Evolutionary conservation across 768 basidiomycete species (phyloP), one percentile per base, ranked within the genome.

Genomic region (Pholiota conissans): DNA sequence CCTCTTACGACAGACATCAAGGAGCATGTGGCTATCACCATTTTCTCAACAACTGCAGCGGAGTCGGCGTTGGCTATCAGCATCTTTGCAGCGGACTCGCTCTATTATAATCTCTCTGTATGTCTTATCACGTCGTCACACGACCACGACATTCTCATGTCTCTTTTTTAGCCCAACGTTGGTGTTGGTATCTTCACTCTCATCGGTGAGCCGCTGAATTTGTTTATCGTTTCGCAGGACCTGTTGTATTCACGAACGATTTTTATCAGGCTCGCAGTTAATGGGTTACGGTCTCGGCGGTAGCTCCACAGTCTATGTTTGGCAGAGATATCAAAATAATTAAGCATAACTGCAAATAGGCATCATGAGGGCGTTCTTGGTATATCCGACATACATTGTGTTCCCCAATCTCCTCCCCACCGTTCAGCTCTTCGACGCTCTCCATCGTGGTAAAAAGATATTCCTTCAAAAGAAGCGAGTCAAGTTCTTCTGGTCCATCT

Each of bases 1-100:
- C n/a, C 22, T 4, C 22, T 45, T 45, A 24, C 46, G 45, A 2
- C 46, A 81, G 79, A 82, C 59, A 72, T 76, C 65, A 78, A 77
- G 65, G 85, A 87, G 62, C 84, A 87, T 62, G 83, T 84, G 7
- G 79, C 79, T 14, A 85, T 87, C 49, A 84, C 83, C 2, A 84
- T 85, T 34, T 83, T 86, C 67, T 70, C 84, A 1, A 79, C 82
- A 18, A 86, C 85, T 0, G 85, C 85, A 2, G 80, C 83, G 1
- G 75, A 77, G 1, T 83, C 83, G 1, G 84, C 85, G 0, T 71
- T 82, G 10, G 83, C 83, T 0, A 84, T 85, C 65, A 82, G 77
- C 53, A 78, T 85, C 59, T 84, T 85, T 52, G 84, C 84, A 3
- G 82, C 84, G 0, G 74, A 86, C 34, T 77, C 80, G 62, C 63